Evolutionary conservation across 805 yeast genomes (phyloP).

Genomic region (Komagataella phaffii): DNA sequence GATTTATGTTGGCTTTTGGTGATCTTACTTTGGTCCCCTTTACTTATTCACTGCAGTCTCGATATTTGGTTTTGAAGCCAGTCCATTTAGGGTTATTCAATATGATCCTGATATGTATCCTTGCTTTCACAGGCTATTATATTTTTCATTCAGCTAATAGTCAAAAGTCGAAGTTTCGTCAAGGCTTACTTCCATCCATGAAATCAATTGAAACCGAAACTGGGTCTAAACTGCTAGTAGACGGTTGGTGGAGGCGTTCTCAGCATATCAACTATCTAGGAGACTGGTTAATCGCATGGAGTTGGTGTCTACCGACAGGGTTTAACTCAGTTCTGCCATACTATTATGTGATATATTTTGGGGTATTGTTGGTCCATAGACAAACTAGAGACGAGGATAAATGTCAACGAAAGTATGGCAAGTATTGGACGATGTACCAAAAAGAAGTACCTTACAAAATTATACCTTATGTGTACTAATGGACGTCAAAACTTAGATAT

Average conservation of each 20-base stretch:
- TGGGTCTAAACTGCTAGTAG: constrained; percentile 69
- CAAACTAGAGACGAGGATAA: constrained; percentile 87
- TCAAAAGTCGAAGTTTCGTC: constrained; percentile 75
- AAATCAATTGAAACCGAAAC: constrained; percentile 58
- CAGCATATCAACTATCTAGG: constrained; percentile 95
- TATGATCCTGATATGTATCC: constrained; percentile 23
- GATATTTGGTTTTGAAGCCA: constrained; percentile 61
- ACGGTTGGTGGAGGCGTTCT: constrained; percentile 93
- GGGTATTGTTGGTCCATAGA: constrained; percentile 70
- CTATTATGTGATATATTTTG: constrained; percentile 78
- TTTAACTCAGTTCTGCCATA: constrained; percentile 72
- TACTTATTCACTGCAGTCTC: constrained; percentile 74
- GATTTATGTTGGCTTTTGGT: constrained; percentile 92
- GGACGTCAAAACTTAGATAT: not conserved
- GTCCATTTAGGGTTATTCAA: constrained; percentile 34
- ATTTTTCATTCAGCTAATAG: constrained; percentile 77
- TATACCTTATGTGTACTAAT: constrained; percentile 72
- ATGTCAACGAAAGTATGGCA: constrained; percentile 76
- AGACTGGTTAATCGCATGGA: constrained; percentile 83
- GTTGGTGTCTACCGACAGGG: constrained; percentile 91
- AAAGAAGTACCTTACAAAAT: constrained; percentile 76
- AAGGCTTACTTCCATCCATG: constrained; percentile 59
- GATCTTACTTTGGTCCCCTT: constrained; percentile 90
- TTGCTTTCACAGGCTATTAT: constrained; percentile 56
- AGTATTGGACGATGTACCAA: constrained; percentile 78